phyloP scores from a whole-genome alignment of 2,329 filamentous ascomycete species.

The Verticillium alfalfae region DNA sequence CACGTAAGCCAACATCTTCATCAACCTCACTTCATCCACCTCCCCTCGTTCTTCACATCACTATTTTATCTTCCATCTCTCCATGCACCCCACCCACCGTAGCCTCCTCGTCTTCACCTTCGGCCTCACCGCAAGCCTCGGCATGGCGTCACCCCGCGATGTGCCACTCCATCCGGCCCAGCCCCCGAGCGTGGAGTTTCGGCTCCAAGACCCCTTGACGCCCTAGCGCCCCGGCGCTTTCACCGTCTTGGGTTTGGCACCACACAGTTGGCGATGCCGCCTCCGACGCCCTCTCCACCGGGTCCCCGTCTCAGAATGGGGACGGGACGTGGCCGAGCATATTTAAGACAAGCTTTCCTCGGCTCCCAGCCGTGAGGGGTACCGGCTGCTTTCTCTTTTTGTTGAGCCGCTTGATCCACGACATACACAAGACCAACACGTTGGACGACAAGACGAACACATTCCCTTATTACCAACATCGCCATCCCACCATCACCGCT shows the following conservation, averaged over 20 bases:
- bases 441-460: too few relatives aligned
- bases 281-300: neutral
- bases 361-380: neutral
- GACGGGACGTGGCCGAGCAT: neutral
- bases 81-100: neutral
- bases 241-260: neutral
- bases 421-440: too few relatives aligned
- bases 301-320: neutral
- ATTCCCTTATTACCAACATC: too few relatives aligned
- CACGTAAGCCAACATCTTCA: neutral
- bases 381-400: neutral
- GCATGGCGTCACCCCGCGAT: neutral
- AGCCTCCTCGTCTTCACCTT: neutral
- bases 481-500: conserved; percentile 19
- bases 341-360: neutral
- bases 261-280: neutral
- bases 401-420: neutral
- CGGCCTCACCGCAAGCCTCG: neutral
- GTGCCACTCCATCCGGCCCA: neutral
- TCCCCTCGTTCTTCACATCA: too few relatives aligned
- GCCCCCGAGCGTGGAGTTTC: neutral
- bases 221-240: neutral
- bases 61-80: too few relatives aligned
- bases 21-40: too few relatives aligned
- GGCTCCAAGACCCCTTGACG: neutral